Base-by-base conservation (phyloP, 2,329 filamentous ascomycete genomes). In the Aspergillus quadrilineatus region DNA sequence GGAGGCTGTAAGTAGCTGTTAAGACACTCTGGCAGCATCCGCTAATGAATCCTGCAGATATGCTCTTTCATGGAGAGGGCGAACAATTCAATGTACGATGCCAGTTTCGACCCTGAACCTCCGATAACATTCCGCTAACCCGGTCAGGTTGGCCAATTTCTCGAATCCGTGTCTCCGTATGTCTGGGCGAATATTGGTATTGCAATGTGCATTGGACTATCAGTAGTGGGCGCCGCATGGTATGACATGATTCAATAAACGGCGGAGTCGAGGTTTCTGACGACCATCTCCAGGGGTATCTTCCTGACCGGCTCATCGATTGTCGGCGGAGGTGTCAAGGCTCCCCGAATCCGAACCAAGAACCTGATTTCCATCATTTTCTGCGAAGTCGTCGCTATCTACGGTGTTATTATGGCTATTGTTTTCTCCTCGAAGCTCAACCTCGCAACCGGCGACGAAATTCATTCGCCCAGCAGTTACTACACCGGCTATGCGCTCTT, bases 331-430 rank as follows among this genome's bases (percentile, higher is more conserved):
- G 94, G 94, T 80, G 94, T 99, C 71, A 93, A 90, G 77, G 93
- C 94, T 45, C 95, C 95, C 37, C 89, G 94, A 68, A 99, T 99
- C 78, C 90, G 94, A 75, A 99, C 94, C 62, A 99, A 99, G 87
- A 99, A 99, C 82, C 79, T 99, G 71, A 97, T 99, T 75, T 97
- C 93, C 69, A 99, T 99, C 77, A 97, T 99, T 79, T 99, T 99
- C 80, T 99, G 94, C 81, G 94, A 99, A 80, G 94, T 99, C 71
- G 94, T 99, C 70, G 94, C 94, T 77, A 99, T 99, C 76, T 99
- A 99, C 83, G 95, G 95, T 69, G 93, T 99, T 77, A 99, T 99
- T 79, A 99, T 99, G 92, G 89, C 92, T 68, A 99, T 99, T 74
- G 89, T 99, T 69, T 97, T 97, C 80, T 95, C 92, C 44, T 84